Evolutionary conservation across 148 eudicot species (phyloP).

Genomic region (Rhododendron simsii): DNA sequence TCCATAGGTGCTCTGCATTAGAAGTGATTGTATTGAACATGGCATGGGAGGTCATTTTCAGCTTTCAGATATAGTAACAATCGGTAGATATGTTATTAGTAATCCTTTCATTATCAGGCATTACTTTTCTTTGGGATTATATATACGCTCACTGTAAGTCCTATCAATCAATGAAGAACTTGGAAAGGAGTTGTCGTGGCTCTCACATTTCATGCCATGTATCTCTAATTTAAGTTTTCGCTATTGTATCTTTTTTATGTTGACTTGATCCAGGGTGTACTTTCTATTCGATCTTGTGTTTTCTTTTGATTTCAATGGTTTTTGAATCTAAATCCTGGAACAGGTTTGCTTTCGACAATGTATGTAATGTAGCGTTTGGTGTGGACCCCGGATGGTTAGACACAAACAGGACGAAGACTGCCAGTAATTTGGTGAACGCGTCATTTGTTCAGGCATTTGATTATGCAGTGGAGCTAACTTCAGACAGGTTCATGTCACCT

Average conservation of each 20-base stretch:
- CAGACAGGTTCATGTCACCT: constrained; percentile 14
- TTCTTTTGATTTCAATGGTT: neutral
- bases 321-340: neutral
- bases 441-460: constrained; percentile 16
- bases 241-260: neutral
- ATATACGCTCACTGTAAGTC: neutral
- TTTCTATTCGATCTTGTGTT: neutral
- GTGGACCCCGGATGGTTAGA: constrained; percentile 7
- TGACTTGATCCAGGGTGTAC: neutral
- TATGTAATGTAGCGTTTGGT: constrained; percentile 20
- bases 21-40: neutral
- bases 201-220: neutral
- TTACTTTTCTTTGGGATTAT: neutral
- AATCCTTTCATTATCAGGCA: neutral
- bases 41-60: neutral
- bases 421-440: neutral
- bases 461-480: constrained; percentile 14
- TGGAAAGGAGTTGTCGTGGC: neutral
- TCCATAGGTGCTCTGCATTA: neutral
- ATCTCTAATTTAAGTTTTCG: neutral
- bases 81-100: too few relatives aligned
- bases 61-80: neutral
- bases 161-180: neutral
- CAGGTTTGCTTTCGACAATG: constrained; percentile 48
- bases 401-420: neutral